Evolutionary conservation across 2,329 filamentous ascomycete genomes (phyloP), one percentile per base, ranked within the genome.

Genomic region (Colletotrichum higginsianum): DNA sequence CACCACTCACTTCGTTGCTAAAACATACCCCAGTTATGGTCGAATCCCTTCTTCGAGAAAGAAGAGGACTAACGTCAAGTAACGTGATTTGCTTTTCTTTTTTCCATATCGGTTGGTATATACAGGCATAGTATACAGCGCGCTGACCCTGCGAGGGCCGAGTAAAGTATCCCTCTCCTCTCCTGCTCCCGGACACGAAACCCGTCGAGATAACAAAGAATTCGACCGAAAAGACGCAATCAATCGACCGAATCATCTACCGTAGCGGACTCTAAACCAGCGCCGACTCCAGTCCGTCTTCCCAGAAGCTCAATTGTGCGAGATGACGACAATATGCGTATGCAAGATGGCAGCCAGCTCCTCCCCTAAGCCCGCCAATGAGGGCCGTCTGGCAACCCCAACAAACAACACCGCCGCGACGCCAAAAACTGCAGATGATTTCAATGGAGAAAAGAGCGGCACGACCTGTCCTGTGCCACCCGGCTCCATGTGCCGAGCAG

Each of bases 111-210:
- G 50, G 61, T 65, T 61, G 67, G 46, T 72, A 72, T 72, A 70
- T 72, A 71, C 66, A 72, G 56, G 47, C 55, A 61, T 70, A 72
- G 49, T 72, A 47, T 69, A 72, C 69, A 72, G 64, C 58, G 69
- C 40, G 66, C 66, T 57, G 47, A 53, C 53, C 47, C 60, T 64
- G 42, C 66, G 35, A 60, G 60, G 58, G 65, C 47, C 58, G 67
- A 60, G 40, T 35, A 55, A 71, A 60, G 69, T 72, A 72, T 64
- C 46, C 46, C 35, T 52, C 64, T 44, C 21, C 9, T 47, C 66
- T 57, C n/a, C 55, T 30, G 65, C 66, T 72, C 38, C 60, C 40
- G 42, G 47, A 67, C 53, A 47, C 38, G 38, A 40, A 47, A 49
- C 30, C 21, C 30, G 50, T 50, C 47, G 21, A 52, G 30, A 38